These are phyloP conservation scores for Coemansia sp. DNA, from an alignment of 192 early-diverging fungal genomes.

Conservation along the genomic window DNA sequence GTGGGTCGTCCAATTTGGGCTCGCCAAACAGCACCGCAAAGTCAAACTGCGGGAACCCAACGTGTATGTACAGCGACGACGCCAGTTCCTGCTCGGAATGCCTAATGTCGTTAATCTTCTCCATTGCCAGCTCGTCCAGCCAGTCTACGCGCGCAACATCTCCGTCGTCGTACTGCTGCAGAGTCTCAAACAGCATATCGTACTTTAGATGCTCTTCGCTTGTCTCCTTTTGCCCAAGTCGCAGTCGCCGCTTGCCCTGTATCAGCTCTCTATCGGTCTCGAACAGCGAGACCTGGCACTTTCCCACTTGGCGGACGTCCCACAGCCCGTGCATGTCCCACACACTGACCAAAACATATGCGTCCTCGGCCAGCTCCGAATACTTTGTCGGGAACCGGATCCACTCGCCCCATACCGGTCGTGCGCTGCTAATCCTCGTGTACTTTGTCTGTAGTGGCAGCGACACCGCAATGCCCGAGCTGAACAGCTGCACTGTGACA, in stretches of 20 bases:
- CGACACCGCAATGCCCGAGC: constrained; percentile 41
- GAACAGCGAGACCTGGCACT: constrained; percentile 78
- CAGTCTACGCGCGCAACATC: constrained; percentile 86
- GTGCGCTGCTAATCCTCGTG: constrained; percentile 7
- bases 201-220: constrained; percentile 22
- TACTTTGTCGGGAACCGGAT: constrained; percentile 84
- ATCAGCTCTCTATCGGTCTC: constrained; percentile 80
- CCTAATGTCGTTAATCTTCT: constrained; percentile 83
- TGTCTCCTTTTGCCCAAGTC: constrained; percentile 46
- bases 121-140: constrained; percentile 89
- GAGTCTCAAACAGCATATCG: constrained; percentile 82
- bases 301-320: constrained; percentile 72
- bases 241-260: constrained; percentile 80
- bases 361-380: constrained; percentile 72
- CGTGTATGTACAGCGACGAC: constrained; percentile 70
- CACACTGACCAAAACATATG: constrained; percentile 72
- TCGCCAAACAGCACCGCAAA: constrained; percentile 96
- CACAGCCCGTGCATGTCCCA: constrained; percentile 80
- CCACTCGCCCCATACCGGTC: constrained; percentile 86
- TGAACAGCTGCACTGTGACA: constrained; percentile 49
- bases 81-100: constrained; percentile 54
- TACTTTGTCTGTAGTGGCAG: constrained; percentile 53
- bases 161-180: constrained; percentile 83
- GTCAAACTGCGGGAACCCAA: constrained; percentile 93
- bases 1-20: constrained; percentile 50